phyloP scores from a whole-genome alignment of 805 yeast species.

The Pichia pseudocactophila region DNA sequence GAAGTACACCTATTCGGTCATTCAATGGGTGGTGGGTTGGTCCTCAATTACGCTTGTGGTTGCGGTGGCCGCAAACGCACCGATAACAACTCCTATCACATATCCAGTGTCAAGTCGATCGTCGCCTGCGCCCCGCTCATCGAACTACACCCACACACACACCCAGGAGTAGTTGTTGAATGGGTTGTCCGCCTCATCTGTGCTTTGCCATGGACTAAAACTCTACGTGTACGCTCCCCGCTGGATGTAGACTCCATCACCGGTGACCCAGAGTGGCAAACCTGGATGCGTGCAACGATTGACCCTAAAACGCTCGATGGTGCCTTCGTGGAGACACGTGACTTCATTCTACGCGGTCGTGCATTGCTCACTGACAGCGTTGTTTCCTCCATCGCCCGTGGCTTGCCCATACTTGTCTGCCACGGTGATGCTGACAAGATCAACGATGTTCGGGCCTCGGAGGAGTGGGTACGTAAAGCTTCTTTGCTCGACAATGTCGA shows the following conservation, averaged over 20 bases:
- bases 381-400: conserved; percentile 29
- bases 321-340: conserved; percentile 47
- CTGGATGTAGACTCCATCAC: conserved; percentile 49
- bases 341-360: conserved; percentile 57
- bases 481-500: too few relatives aligned
- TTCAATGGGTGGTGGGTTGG: conserved; percentile 78
- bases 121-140: conserved; percentile 54
- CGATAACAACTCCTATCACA: too few relatives aligned
- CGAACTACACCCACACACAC: conserved; percentile 45
- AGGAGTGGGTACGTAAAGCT: too few relatives aligned
- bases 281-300: conserved; percentile 37
- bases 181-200: conserved; percentile 34
- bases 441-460: conserved; percentile 39
- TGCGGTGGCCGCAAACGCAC: conserved; percentile 45
- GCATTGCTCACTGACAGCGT: conserved; percentile 32
- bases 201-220: conserved; percentile 38
- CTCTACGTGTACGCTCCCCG: conserved; percentile 39
- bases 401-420: conserved; percentile 42
- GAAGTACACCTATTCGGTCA: conserved; percentile 54
- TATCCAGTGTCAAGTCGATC: conserved; percentile 28
- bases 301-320: conserved; percentile 38
- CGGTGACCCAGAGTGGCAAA: conserved; percentile 35
- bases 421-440: conserved; percentile 61
- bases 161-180: conserved; percentile 41
- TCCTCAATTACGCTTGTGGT: conserved; percentile 48